Percentiles rank a stretch among this genome's conserved stretches.
These are phyloP conservation scores for Xylariaceae sp. DNA, from an alignment of 2,329 filamentous ascomycete genomes.

Conservation along the genomic window DNA sequence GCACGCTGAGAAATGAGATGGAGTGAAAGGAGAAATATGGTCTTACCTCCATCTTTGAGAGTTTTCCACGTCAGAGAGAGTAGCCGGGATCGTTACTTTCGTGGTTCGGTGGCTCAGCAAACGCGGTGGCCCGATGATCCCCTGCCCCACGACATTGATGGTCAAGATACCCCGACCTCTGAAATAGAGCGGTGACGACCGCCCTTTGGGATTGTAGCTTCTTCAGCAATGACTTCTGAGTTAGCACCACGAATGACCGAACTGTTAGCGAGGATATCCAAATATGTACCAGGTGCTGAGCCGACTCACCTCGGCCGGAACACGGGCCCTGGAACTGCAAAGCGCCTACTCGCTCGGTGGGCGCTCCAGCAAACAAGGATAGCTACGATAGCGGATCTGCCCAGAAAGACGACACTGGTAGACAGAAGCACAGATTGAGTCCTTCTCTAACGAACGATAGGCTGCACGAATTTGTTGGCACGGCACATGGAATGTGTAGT, in stretches of 20 bases:
- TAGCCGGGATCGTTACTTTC: slow-evolving; percentile 20
- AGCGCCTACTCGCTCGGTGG: slow-evolving; percentile 20
- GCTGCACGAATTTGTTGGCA: no score
- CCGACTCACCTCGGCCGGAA: slow-evolving; percentile 36
- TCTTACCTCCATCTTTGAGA: slow-evolving; percentile 32
- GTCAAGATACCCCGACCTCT: slow-evolving; percentile 28
- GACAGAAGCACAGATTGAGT: no score
- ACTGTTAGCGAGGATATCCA: slow-evolving; percentile 20
- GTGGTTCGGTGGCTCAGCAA: slow-evolving; percentile 34
- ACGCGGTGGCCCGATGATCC: slow-evolving; percentile 36
- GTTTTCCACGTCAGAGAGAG: slow-evolving; percentile 13
- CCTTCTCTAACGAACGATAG: no score
- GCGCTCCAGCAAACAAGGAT: slow-evolving; percentile 15
- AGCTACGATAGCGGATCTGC: no score
- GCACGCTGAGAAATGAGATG: slow-evolving; percentile 15
- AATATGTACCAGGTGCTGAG: slow-evolving; percentile 29
- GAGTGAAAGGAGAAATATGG: slow-evolving; percentile 17
- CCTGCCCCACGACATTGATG: slow-evolving; percentile 38
- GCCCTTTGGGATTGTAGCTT: slow-evolving; percentile 29
- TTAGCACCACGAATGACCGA: slow-evolving; percentile 36
- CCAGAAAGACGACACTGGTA: no score
- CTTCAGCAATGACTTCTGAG: slow-evolving; percentile 32
- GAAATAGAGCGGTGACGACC: slow-evolving; percentile 23
- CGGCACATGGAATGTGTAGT: no score
- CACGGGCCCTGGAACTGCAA: slow-evolving; percentile 27